Conservation (phyloP, 2,329 filamentous ascomycete species). For the Chlorencoelia australis region DNA sequence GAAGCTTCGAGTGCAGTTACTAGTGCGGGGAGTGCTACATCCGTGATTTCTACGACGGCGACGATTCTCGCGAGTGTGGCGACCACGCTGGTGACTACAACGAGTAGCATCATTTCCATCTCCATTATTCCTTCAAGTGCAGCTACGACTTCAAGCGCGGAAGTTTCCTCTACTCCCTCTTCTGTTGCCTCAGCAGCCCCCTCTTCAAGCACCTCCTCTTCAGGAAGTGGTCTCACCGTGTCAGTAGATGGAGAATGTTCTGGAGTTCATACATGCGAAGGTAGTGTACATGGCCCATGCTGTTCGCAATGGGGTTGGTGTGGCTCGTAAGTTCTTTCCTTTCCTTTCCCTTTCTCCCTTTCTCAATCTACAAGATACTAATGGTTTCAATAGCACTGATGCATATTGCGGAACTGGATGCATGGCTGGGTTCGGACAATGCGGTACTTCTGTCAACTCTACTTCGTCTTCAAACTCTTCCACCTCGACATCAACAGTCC, state of each 20-base stretch:
- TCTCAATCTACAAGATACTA: no score
- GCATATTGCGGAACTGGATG: slow-evolving; percentile 13
- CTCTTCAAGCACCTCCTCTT: background rate
- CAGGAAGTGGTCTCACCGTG: slow-evolving; percentile 1
- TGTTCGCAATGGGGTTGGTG: slow-evolving; percentile 14
- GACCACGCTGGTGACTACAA: background rate
- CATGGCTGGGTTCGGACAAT: slow-evolving; percentile 11
- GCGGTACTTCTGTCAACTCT: slow-evolving; percentile 6
- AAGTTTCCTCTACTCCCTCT: background rate
- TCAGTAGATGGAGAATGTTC: slow-evolving; percentile 9
- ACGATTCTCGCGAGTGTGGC: background rate
- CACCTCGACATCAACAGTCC: no score
- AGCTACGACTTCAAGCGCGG: no score
- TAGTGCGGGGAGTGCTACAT: background rate
- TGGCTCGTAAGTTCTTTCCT: no score
- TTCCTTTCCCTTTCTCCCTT: no score
- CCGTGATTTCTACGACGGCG: background rate
- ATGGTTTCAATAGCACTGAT: no score
- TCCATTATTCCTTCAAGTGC: slow-evolving; percentile 1
- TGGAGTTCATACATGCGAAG: slow-evolving; percentile 10
- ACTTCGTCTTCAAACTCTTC: background rate
- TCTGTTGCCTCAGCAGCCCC: background rate
- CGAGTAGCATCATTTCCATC: background rate
- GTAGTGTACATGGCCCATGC: slow-evolving; percentile 10
- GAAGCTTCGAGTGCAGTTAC: background rate